These are phyloP conservation scores for Phytophthora foliorum DNA, from an alignment of 352 stramenopile genomes.

Conservation along the genomic window DNA sequence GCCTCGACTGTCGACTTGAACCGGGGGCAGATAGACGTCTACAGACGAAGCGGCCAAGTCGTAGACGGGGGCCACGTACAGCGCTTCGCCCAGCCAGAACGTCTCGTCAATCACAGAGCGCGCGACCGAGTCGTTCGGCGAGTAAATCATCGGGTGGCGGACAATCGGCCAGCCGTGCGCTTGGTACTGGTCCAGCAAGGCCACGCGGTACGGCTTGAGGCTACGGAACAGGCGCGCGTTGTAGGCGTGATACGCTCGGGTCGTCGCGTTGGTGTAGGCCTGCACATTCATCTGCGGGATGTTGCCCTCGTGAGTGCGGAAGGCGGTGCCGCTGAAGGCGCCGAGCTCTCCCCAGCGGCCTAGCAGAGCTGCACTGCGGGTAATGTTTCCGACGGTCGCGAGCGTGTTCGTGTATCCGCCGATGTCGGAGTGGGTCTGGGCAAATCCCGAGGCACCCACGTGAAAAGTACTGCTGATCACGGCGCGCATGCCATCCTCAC, in stretches of 20 bases:
- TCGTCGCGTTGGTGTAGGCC: conserved; percentile 35
- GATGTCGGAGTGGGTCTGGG: conserved; percentile 37
- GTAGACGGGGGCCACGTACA: conserved; percentile 42
- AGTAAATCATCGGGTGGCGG: conserved; percentile 37
- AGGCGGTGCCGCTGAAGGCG: conserved; percentile 34
- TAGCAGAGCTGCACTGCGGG: conserved; percentile 30
- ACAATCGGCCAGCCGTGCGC: conserved; percentile 33
- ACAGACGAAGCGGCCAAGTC: conserved; percentile 29
- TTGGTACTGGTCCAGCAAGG: conserved; percentile 32
- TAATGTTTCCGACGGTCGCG: conserved; percentile 35
- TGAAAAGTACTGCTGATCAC: conserved; percentile 38
- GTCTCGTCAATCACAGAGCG: conserved; percentile 32
- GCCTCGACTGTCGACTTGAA: conserved; percentile 36
- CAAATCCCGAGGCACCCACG: conserved; percentile 35
- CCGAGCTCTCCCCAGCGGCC: conserved; percentile 38
- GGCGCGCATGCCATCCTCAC: conserved; percentile 34
- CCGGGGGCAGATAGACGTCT: conserved; percentile 34
- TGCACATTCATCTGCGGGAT: conserved; percentile 40
- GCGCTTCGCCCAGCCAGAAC: conserved; percentile 39
- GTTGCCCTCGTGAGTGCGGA: conserved; percentile 42
- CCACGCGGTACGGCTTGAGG: conserved; percentile 34
- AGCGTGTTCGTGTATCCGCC: conserved; percentile 40
- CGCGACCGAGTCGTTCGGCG: conserved; percentile 26
- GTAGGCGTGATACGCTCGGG: conserved; percentile 35
- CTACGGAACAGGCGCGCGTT: conserved; percentile 40